Conservation (phyloP, 768 basidiomycete species). For the Rhizopogon salebrosus region DNA sequence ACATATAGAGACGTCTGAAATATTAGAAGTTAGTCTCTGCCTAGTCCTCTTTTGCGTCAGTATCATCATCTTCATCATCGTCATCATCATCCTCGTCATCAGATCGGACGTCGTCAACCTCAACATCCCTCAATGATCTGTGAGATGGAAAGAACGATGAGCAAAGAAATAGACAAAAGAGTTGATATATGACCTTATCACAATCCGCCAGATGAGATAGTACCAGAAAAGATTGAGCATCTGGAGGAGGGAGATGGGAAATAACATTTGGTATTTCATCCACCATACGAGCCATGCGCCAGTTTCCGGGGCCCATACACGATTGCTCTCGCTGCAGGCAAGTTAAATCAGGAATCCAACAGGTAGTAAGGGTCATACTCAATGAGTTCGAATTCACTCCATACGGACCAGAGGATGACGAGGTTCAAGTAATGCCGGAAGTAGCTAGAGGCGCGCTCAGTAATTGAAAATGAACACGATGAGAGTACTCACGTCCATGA, state of each 20-base stretch:
- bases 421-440: slow-evolving; percentile 92
- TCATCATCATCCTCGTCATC: slow-evolving; percentile 65
- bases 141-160: slow-evolving; percentile 3
- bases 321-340: slow-evolving; percentile 42
- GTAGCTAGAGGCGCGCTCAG: slow-evolving; percentile 47
- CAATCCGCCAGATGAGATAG: slow-evolving; percentile 73
- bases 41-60: slow-evolving; percentile 28
- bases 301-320: slow-evolving; percentile 50
- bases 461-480: background rate
- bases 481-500: slow-evolving; percentile 71
- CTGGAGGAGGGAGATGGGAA: slow-evolving; percentile 71
- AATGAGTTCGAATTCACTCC: slow-evolving; percentile 67
- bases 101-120: slow-evolving; percentile 69
- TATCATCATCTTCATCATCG: slow-evolving; percentile 23
- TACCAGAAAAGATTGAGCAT: slow-evolving; percentile 93
- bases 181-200: slow-evolving; percentile 52
- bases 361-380: slow-evolving; percentile 47
- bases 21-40: background rate
- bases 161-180: background rate
- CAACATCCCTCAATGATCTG: slow-evolving; percentile 48
- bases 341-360: slow-evolving; percentile 1
- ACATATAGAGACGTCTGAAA: background rate
- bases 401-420: slow-evolving; percentile 82
- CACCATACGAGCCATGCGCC: slow-evolving; percentile 72
- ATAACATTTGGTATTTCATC: slow-evolving; percentile 81